Base-by-base conservation (phyloP, 2,329 filamentous ascomycete species). In the Alternaria solani region DNA sequence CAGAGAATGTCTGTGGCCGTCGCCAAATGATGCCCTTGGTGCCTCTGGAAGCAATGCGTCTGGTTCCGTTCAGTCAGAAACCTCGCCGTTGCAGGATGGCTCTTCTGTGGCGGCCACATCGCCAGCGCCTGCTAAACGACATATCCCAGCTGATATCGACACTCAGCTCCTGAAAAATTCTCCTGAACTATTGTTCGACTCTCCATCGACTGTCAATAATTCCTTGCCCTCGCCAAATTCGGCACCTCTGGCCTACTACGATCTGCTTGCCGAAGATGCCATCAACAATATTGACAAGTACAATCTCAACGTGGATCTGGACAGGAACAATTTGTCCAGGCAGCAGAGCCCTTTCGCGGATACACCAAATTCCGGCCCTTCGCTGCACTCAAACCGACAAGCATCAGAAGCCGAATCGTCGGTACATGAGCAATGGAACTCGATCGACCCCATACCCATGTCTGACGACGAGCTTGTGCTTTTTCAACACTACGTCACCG, bases 201-300 rank as follows among this genome's bases (percentile, higher is more conserved):
- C 74, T 14, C 73, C 74, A 0, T 64, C 72, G 48, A 75, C 70
- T 2, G 61, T 71, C 51, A 56, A 70, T n/a, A 62, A 66, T 36
- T 78, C 79, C 2, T 66, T 79, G 7, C 78, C 77, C 12, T 77
- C 77, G n/a, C 73, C 78, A 14, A 79, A 81, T 44, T 75, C 79
- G 14, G 82, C 81, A n/a, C 81, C 82, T 5, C 68, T 82, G 51
- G 79, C 81, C 62, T 84, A 82, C 80, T 84, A 83, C 62, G 82
- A 82, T 48, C 69, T 84, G 5, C 74, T 83, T 55, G 81, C 81
- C 42, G 79, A 80, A 47, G 81, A 83, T 64, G 80, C 80, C 6
- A 74, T 77, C 36, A 75, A 75, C 53, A 76, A 75, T 48, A 75
- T 76, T 48, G 68, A 73, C 38, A 76, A 74, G 47, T 73, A 75